These are phyloP conservation scores for Beauveria brongniartii DNA, from an alignment of 2,329 filamentous ascomycete genomes.

Conservation along the genomic window DNA sequence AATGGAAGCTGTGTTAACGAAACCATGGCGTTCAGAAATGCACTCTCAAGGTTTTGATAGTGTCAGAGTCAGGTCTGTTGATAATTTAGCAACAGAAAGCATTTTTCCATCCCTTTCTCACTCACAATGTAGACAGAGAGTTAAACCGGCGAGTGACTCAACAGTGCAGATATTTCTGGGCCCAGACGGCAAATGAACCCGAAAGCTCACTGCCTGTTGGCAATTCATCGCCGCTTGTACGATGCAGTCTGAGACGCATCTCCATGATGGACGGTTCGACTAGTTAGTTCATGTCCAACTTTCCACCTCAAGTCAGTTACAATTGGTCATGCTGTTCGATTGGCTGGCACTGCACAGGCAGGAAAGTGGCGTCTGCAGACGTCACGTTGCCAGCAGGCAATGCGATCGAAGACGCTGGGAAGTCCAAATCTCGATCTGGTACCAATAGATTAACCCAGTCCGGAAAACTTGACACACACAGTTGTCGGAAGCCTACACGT, in stretches of 20 bases:
- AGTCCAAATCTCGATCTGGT: neutral
- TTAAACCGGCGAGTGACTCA: neutral
- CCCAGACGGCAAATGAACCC: neutral
- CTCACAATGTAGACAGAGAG: neutral
- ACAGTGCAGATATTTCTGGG: neutral
- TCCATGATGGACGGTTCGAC: neutral
- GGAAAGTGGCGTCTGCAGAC: neutral
- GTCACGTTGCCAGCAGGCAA: neutral
- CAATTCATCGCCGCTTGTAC: neutral
- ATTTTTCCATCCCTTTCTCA: neutral
- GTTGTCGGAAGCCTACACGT: no score
- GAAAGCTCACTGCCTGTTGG: neutral
- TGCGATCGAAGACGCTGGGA: neutral
- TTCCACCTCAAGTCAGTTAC: no score
- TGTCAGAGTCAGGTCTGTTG: neutral
- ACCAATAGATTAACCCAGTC: neutral
- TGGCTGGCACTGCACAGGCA: neutral
- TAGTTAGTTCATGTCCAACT: no score
- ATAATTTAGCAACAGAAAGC: neutral
- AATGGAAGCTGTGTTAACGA: conserved; percentile 4
- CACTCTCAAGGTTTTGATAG: neutral
- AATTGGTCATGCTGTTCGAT: neutral
- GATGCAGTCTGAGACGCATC: neutral
- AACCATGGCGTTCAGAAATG: neutral
- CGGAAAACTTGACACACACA: neutral